These are phyloP conservation scores for Acanthamoeba lenticulata DNA, from an alignment of 208 protist species.

Conservation along the genomic window DNA sequence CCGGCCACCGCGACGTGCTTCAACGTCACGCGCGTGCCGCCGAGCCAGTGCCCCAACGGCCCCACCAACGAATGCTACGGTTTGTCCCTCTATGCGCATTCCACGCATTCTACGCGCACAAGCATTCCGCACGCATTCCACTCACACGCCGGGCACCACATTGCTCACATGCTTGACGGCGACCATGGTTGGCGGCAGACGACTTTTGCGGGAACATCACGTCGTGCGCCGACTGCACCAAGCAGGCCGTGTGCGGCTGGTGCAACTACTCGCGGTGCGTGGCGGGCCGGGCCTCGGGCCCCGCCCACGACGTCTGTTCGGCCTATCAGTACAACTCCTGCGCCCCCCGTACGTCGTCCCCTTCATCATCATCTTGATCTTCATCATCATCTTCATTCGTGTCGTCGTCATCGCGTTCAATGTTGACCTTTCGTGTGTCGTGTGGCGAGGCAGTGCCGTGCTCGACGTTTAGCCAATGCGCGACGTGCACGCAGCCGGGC, in stretches of 20 bases:
- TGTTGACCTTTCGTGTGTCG: too few relatives aligned
- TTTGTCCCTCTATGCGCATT: neutral
- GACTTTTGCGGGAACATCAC: neutral
- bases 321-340: constrained; percentile 5
- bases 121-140: too few relatives aligned
- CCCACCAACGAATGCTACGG: neutral
- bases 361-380: neutral
- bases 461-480: neutral
- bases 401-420: too few relatives aligned
- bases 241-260: constrained; percentile 23
- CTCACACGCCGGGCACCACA: neutral
- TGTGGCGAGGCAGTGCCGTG: neutral
- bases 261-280: constrained; percentile 17
- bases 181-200: neutral
- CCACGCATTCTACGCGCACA: neutral
- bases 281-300: neutral
- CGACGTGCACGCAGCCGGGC: neutral
- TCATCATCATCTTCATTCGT: neutral
- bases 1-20: neutral
- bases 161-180: neutral
- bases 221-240: neutral
- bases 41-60: neutral
- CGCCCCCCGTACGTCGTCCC: neutral
- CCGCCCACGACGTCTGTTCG: neutral
- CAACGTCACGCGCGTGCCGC: neutral